Conservation (phyloP, 176 grass and related monocot genomes). For the Phoenix dactylifera region DNA sequence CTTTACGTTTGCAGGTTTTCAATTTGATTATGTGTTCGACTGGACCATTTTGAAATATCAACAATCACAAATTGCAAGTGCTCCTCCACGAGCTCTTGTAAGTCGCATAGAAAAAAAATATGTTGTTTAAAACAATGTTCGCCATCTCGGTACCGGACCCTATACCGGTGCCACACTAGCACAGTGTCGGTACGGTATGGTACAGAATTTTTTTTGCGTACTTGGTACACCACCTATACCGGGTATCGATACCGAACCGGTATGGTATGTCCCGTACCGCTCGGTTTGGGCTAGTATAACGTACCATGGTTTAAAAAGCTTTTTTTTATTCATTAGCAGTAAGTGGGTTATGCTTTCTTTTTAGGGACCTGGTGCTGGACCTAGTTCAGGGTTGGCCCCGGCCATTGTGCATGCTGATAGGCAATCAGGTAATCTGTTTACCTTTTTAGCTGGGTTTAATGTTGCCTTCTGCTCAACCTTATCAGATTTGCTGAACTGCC, state of each 20-base stretch:
- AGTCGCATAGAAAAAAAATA: not conserved
- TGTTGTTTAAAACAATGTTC: no score
- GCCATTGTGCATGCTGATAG: constrained; percentile 4
- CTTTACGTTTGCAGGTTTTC: constrained; percentile 6
- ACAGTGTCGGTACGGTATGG: no score
- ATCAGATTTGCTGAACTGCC: not conserved
- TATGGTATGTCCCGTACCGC: no score
- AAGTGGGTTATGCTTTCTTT: not conserved
- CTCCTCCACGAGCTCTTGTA: constrained; percentile 11
- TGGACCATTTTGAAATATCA: constrained; percentile 25
- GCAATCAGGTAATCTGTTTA: constrained; percentile 6
- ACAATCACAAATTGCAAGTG: constrained; percentile 11
- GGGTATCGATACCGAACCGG: no score
- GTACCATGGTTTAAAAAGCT: no score
- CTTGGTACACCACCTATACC: no score
- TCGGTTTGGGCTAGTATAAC: no score
- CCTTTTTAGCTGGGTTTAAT: not conserved
- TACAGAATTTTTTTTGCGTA: no score
- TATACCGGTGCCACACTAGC: no score
- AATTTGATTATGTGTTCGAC: constrained; percentile 26
- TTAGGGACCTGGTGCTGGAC: constrained; percentile 12
- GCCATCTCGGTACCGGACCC: no score
- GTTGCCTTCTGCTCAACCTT: not conserved
- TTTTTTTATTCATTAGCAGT: no score
- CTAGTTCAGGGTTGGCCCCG: constrained; percentile 8